phyloP scores from a whole-genome alignment of 768 basidiomycete genomes.

The Fibroporia radiculosa region DNA sequence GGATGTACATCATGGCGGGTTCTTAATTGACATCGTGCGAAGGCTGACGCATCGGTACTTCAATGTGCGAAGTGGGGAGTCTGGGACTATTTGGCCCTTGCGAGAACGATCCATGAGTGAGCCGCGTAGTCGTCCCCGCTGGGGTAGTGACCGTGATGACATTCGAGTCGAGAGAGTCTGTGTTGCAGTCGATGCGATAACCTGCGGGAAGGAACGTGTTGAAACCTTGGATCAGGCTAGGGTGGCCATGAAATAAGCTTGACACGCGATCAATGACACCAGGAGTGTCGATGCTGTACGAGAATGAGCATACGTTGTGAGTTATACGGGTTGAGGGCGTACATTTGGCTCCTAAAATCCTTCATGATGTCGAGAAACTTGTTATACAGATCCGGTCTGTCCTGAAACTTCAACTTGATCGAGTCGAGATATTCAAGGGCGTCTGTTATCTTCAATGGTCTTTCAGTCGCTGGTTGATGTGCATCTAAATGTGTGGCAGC shows the following conservation, averaged over 20 bases:
- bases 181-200: slow-evolving; percentile 82
- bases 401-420: slow-evolving; percentile 84
- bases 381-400: slow-evolving; percentile 91
- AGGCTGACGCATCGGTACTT: too few relatives aligned
- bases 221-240: slow-evolving; percentile 90
- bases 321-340: too few relatives aligned
- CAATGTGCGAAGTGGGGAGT: too few relatives aligned
- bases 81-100: background rate
- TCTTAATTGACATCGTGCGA: slow-evolving; percentile 33
- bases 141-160: slow-evolving; percentile 77
- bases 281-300: slow-evolving; percentile 85
- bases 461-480: too few relatives aligned
- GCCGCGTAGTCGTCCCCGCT: slow-evolving; percentile 41
- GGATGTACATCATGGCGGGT: slow-evolving; percentile 90
- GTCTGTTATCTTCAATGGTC: slow-evolving; percentile 92
- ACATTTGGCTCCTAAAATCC: slow-evolving; percentile 96
- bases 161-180: slow-evolving; percentile 51
- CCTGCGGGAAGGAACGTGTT: slow-evolving; percentile 95
- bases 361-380: slow-evolving; percentile 96
- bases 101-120: slow-evolving; percentile 17
- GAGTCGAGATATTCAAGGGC: slow-evolving; percentile 91
- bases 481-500: too few relatives aligned
- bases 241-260: slow-evolving; percentile 85
- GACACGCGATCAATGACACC: slow-evolving; percentile 96
- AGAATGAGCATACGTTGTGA: too few relatives aligned